A percentile compares a stretch with the other conserved stretches of the same genome.
phyloP scores from a whole-genome alignment of 805 yeast genomes.

The Yarrowia divulgata region DNA sequence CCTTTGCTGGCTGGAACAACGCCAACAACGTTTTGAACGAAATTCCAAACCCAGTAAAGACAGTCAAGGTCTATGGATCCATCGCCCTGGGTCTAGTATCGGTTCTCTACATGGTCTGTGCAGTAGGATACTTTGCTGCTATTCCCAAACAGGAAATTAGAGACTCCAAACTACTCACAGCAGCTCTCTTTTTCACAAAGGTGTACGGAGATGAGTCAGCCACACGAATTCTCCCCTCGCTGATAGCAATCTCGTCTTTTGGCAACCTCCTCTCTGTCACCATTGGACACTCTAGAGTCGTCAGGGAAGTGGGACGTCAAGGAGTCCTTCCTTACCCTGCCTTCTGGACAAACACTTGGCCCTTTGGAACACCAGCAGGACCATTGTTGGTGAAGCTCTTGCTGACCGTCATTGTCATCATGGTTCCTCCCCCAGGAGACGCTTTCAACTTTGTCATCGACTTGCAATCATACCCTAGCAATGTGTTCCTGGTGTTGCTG shows the following conservation, averaged over 20 bases:
- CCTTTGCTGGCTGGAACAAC: conserved; percentile 32
- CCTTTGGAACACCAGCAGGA: conserved; percentile 98
- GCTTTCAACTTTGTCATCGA: conserved; percentile 42
- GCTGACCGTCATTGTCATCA: conserved; percentile 35
- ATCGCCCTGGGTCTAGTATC: conserved; percentile 13
- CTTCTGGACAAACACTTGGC: conserved; percentile 52
- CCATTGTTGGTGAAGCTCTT: conserved; percentile 86
- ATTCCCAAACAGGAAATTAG: conserved; percentile 20
- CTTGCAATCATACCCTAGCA: conserved; percentile 26
- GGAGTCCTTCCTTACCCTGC: conserved; percentile 31
- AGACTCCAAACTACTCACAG: conserved; percentile 27
- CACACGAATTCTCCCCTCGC: background rate
- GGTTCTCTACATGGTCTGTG: conserved; percentile 13
- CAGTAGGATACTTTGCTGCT: conserved; percentile 14
- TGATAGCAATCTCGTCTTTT: conserved; percentile 24
- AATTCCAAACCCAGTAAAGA: conserved; percentile 20
- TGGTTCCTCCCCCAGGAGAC: conserved; percentile 37
- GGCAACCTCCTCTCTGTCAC: conserved; percentile 23
- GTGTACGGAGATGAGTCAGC: conserved; percentile 21
- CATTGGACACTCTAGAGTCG: conserved; percentile 21
- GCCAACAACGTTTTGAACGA: conserved; percentile 23
- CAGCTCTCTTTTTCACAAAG: conserved; percentile 12
- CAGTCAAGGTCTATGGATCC: conserved; percentile 20
- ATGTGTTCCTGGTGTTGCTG: conserved; percentile 29
- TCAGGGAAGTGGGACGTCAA: conserved; percentile 26